phyloP scores from a whole-genome alignment of 805 yeast species.

The Monosporozyma servazzii region DNA sequence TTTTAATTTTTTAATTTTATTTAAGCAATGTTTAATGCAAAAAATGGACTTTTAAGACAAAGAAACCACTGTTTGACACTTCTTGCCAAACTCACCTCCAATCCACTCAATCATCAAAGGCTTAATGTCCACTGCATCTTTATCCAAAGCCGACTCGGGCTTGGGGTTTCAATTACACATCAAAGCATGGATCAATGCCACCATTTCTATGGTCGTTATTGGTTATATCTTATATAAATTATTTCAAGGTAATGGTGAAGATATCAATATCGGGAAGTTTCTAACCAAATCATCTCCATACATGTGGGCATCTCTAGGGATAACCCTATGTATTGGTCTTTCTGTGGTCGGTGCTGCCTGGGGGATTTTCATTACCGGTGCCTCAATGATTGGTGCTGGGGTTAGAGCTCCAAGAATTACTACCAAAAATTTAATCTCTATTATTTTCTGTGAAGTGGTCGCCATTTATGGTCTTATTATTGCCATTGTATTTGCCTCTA shows the following conservation, averaged over 20 bases:
- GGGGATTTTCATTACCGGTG: constrained; percentile 96
- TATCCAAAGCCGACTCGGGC: constrained; percentile 1
- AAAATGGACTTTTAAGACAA: neutral
- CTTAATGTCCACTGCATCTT: neutral
- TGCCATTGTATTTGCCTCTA: constrained; percentile 94
- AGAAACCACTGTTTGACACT: neutral
- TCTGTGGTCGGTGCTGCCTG: constrained; percentile 97
- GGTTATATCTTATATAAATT: constrained; percentile 33
- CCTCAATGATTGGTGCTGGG: constrained; percentile 95
- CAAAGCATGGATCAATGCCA: constrained; percentile 14
- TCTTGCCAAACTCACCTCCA: neutral
- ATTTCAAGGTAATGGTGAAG: constrained; percentile 87
- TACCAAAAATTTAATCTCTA: constrained; percentile 90
- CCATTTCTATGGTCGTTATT: constrained; percentile 14
- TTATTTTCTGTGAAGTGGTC: constrained; percentile 97
- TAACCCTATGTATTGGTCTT: constrained; percentile 82
- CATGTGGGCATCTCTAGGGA: constrained; percentile 93
- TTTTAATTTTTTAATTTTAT: neutral
- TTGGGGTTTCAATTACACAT: constrained; percentile 12
- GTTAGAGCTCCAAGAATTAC: constrained; percentile 96
- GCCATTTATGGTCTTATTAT: constrained; percentile 96
- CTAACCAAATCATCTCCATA: constrained; percentile 83
- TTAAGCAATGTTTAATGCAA: neutral
- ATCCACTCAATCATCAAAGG: neutral
- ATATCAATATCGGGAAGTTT: constrained; percentile 85